Conservation (phyloP, 1,139 yeast species). For the Meyerozyma guilliermondii region DNA sequence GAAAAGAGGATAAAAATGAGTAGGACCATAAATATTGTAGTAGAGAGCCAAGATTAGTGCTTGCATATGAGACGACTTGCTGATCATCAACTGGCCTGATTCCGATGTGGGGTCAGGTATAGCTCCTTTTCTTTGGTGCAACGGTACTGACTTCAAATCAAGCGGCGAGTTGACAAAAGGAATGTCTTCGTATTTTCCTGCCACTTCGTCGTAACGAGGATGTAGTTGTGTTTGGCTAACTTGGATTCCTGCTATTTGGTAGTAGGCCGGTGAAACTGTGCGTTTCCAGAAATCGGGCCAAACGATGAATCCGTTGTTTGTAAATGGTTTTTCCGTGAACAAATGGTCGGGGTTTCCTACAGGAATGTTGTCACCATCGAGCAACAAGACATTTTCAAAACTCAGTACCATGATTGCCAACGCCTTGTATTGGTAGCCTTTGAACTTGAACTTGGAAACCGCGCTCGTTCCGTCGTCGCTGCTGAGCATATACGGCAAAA, state of each 20-base stretch:
- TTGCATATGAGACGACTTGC: slow-evolving; percentile 59
- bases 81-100: slow-evolving; percentile 74
- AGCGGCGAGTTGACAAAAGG: slow-evolving; percentile 5
- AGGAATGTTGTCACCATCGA: slow-evolving; percentile 77
- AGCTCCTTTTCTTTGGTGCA: slow-evolving; percentile 64
- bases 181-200: slow-evolving; percentile 15
- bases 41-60: slow-evolving; percentile 65
- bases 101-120: slow-evolving; percentile 81
- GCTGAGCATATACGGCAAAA: slow-evolving; percentile 54
- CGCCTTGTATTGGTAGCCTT: slow-evolving; percentile 77
- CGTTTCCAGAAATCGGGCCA: slow-evolving; percentile 50
- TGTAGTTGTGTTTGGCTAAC: slow-evolving; percentile 21
- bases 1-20: slow-evolving; percentile 73
- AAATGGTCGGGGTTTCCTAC: slow-evolving; percentile 47
- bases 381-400: slow-evolving; percentile 68
- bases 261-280: slow-evolving; percentile 40
- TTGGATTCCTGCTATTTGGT: slow-evolving; percentile 28
- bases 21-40: slow-evolving; percentile 77
- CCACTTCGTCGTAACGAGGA: slow-evolving; percentile 29
- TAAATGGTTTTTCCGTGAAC: slow-evolving; percentile 19
- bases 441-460: slow-evolving; percentile 40
- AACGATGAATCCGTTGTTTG: slow-evolving; percentile 32
- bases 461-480: slow-evolving; percentile 9
- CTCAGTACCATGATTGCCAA: slow-evolving; percentile 69
- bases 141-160: slow-evolving; percentile 35